Evolutionary conservation across 306 rosid species (phyloP).

Genomic region (Morella rubra): DNA sequence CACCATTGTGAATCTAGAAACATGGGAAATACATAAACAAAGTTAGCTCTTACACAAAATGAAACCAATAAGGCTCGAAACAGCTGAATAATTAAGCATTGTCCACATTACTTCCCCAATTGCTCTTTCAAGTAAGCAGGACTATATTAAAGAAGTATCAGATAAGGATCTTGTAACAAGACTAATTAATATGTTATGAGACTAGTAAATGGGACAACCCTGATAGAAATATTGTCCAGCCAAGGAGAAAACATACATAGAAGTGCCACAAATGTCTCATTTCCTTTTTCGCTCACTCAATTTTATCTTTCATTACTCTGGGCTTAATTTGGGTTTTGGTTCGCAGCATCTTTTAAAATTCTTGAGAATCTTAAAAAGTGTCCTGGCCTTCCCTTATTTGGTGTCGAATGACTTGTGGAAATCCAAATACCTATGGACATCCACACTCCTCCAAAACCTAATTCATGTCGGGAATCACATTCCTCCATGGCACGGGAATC

Average conservation of each 20-base stretch:
- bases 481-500: too few species aligned
- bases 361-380: not conserved
- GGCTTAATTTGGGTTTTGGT: not conserved
- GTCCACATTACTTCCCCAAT: not conserved
- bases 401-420: not conserved
- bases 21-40: conserved; percentile 2
- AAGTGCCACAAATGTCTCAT: not conserved
- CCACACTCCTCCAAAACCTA: not conserved
- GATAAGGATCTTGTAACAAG: too few species aligned
- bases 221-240: not conserved
- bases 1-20: conserved; percentile 76
- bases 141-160: not conserved
- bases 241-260: not conserved
- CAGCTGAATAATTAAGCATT: not conserved
- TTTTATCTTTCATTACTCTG: not conserved
- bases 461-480: too few species aligned
- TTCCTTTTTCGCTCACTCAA: not conserved
- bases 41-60: conserved; percentile 14
- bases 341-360: not conserved
- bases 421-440: not conserved
- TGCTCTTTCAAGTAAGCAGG: not conserved
- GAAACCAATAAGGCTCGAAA: conserved; percentile 8
- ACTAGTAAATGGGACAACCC: not conserved
- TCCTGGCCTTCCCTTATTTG: not conserved
- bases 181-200: not conserved